phyloP scores from a whole-genome alignment of 352 stramenopile genomes.

The Phytophthora brassicae region DNA sequence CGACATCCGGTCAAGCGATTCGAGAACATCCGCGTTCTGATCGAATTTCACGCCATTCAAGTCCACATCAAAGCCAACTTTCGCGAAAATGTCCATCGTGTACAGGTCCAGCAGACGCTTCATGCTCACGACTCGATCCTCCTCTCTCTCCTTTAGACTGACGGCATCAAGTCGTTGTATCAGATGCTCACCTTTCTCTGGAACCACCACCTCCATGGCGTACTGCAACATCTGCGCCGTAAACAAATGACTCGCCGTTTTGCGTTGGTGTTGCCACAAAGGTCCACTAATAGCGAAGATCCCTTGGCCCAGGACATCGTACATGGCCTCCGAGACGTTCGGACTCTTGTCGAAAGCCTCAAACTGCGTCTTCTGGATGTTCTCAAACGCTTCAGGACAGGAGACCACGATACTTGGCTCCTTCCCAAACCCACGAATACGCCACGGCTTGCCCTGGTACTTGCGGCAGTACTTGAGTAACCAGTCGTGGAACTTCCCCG shows the following conservation, averaged over 20 bases:
- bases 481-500: constrained; percentile 53
- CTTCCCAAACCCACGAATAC: constrained; percentile 36
- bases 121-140: constrained; percentile 34
- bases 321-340: constrained; percentile 36
- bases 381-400: constrained; percentile 48
- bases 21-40: constrained; percentile 34
- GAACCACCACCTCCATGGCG: constrained; percentile 54
- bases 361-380: constrained; percentile 71
- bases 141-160: constrained; percentile 12
- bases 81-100: constrained; percentile 77
- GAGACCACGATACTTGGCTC: constrained; percentile 47
- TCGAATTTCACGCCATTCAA: constrained; percentile 46
- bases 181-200: constrained; percentile 41
- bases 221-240: constrained; percentile 61
- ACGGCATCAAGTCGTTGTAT: constrained; percentile 33
- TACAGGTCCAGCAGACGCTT: constrained; percentile 54
- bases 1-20: constrained; percentile 43
- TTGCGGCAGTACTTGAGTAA: constrained; percentile 46
- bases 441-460: constrained; percentile 47
- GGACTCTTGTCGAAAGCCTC: constrained; percentile 75
- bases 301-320: constrained; percentile 75
- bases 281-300: constrained; percentile 77
- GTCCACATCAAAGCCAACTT: constrained; percentile 73
- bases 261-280: constrained; percentile 77
- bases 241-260: constrained; percentile 91